A percentile compares a stretch with the other conserved stretches of the same genome.
Conservation (phyloP, 176 grass and related monocot species). For the Canna indica region DNA sequence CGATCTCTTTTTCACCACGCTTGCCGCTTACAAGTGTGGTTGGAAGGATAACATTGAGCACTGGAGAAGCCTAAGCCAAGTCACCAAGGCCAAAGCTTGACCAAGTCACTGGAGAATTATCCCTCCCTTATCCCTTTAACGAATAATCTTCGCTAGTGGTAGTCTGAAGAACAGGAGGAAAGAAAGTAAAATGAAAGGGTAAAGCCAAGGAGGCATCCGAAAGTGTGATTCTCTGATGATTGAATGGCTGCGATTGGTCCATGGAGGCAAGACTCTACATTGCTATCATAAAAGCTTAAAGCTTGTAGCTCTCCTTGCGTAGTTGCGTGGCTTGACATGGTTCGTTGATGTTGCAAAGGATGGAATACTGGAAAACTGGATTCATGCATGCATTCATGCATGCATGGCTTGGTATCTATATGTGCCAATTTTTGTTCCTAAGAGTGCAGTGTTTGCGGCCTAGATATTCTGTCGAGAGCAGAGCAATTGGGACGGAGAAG, state of each 20-base stretch:
- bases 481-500: background rate
- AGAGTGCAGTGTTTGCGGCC: background rate
- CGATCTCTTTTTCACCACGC: background rate
- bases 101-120: background rate
- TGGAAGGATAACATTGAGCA: background rate
- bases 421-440: background rate
- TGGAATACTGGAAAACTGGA: background rate
- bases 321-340: background rate
- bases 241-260: background rate
- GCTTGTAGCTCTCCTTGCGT: background rate
- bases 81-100: background rate
- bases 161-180: background rate
- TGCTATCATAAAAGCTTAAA: too few relatives aligned
- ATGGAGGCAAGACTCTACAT: too few relatives aligned
- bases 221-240: background rate
- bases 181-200: background rate
- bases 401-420: background rate
- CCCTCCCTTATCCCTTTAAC: background rate
- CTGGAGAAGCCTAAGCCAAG: background rate
- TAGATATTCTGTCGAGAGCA: background rate
- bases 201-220: background rate
- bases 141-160: background rate
- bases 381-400: background rate
- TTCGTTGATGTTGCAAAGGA: background rate
- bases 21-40: background rate